Evolutionary conservation across 2,329 filamentous ascomycete genomes (phyloP), one percentile per base, ranked within the genome.

Genomic region (Trichothecium sympodiale): DNA sequence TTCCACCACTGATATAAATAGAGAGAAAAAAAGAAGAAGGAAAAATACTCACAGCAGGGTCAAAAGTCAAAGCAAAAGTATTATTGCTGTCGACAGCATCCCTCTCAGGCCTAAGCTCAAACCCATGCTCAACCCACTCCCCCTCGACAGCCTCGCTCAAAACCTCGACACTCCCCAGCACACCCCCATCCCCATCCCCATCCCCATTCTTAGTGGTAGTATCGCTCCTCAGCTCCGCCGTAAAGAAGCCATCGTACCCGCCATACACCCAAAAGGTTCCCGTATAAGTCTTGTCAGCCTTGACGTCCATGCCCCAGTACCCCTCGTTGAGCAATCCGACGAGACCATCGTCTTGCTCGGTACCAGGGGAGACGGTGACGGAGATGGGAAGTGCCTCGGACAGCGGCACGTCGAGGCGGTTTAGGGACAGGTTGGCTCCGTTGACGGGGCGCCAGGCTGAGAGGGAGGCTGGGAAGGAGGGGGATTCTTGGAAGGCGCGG

Each of bases 401-500:
- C 0, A 78, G 55, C 1, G 73, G 70, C 2, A 51, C 53, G 5
- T 56, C 44, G 16, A 60, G 58, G 37, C 63, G 57, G 43, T 69
- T 60, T 26, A 77, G 54, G 26, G 65, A 57, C 18, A 75, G 52
- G 10, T 47, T 47, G 8, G 65, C 61, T 18, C 53, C 57, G 34
- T 63, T 61, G 33, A 69, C 42, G 2, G 64, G 42, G 13, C 51
- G 53, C 65, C 67, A 73, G 13, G 54, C 61, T n/a, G 56, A 54
- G 3, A 74, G 55, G 4, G 59, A 61, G 28, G 58, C 54, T 4
- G 62, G 62, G 40, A 54, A 65, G 13, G 48, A 44, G 15, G 57
- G 54, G 40, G 59, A 65, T 36, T 59, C 60, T 53, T 85, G 80
- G 48, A 85, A 83, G 9, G 78, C 80, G 33, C 78, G 69, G 54